A percentile compares a stretch with the other conserved stretches of the same genome.
Conservation (phyloP, 495 filamentous ascomycete genomes). For the Xylaria palmicola region DNA sequence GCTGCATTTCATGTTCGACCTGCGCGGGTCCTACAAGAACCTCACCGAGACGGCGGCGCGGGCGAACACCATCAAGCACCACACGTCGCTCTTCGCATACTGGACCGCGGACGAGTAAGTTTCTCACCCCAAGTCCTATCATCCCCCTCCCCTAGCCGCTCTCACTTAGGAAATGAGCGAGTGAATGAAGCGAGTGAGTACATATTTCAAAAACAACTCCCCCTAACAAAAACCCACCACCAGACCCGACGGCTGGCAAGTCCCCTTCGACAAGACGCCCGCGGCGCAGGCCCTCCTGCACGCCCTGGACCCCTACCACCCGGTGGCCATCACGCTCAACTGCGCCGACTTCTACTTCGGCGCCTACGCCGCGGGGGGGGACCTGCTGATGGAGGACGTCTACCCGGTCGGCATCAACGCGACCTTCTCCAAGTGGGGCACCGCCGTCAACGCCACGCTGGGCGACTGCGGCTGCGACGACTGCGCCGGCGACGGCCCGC, state of each 20-base stretch:
- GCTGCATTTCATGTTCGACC: constrained; percentile 66
- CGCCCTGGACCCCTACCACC: constrained; percentile 65
- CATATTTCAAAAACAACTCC: constrained; percentile 14
- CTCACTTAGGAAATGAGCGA: too few relatives aligned
- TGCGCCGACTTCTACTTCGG: constrained; percentile 69
- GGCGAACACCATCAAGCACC: constrained; percentile 50
- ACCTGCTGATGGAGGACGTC: constrained; percentile 65
- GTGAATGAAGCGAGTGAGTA: too few relatives aligned
- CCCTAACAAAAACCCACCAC: too few relatives aligned
- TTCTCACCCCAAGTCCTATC: neutral
- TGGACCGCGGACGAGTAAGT: constrained; percentile 64
- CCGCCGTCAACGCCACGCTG: constrained; percentile 61
- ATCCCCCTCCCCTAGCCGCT: too few relatives aligned
- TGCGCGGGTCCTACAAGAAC: constrained; percentile 62
- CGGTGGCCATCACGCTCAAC: constrained; percentile 63
- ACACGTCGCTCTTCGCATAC: constrained; percentile 59
- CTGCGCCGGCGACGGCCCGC: constrained; percentile 54
- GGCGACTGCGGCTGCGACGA: constrained; percentile 75
- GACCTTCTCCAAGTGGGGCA: constrained; percentile 50
- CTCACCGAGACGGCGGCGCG: constrained; percentile 50
- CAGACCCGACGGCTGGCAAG: constrained; percentile 62
- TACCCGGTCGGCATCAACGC: constrained; percentile 65
- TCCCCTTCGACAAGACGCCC: constrained; percentile 50
- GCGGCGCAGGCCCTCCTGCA: constrained; percentile 47
- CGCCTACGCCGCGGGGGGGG: constrained; percentile 59